Evolutionary conservation across 345 rosid species (phyloP), one percentile per base, ranked within the genome.

Genomic region (Cardiospermum halicacabum): DNA sequence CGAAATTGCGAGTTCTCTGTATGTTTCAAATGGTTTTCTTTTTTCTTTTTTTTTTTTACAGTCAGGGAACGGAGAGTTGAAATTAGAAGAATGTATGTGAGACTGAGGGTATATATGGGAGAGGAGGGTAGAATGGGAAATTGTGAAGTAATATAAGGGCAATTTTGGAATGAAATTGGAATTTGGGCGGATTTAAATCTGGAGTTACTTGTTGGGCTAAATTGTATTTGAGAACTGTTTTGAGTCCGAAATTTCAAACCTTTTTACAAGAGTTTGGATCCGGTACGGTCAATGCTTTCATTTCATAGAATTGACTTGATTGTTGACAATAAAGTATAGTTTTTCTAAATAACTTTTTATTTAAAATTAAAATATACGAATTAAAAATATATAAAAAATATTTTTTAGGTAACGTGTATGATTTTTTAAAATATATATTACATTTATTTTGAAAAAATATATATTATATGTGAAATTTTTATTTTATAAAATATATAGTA

Each of bases 131-230:
- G 3, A 19, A 25, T n/a, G 21, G 75, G 62, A 1, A 65, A 54
- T 67, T 40, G 6, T 0, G 2, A 28, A 7, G 5, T 42, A 2
- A 2, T 8, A 0, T 0, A 26, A 32, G 66, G 73, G 22, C 24
- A 9, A 11, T 30, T 32, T 39, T 0, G 27, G 72, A 27, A 3
- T 32, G 28, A 3, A 4, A 4, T 5, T n/a, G 49, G 22, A 16
- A 48, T 34, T 34, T 7, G 39, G 39, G 34, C 73, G 75, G 83
- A 75, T 67, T 67, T 73, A 76, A 73, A 79, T 73, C 74, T 73
- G 73, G 69, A 67, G 63, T 55, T 36, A 22, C n/a, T 32, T 50
- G 37, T 58, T 48, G 45, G 73, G 64, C 56, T 67, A 56, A 71
- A 74, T 40, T 47, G 42, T 26, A 76, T 71, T 76, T 68, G 45